phyloP scores from a whole-genome alignment of 2,329 filamentous ascomycete genomes.

The Aspergillus alliaceus region DNA sequence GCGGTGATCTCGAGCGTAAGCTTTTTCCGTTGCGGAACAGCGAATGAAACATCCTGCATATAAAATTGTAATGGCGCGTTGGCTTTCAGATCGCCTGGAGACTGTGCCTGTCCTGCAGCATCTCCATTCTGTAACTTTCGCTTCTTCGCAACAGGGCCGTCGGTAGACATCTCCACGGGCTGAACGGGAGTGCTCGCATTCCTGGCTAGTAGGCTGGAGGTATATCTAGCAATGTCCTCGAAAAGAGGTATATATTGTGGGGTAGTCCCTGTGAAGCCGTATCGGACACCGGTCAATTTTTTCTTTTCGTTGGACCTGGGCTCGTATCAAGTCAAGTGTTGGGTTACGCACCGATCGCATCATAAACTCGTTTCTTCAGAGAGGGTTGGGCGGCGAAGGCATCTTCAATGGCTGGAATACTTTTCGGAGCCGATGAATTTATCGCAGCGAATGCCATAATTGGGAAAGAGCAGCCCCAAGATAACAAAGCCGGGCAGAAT shows the following conservation, averaged over 20 bases:
- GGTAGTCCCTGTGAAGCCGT: slow-evolving; percentile 28
- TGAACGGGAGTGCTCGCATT: slow-evolving; percentile 27
- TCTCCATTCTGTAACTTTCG: slow-evolving; percentile 49
- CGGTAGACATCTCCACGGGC: slow-evolving; percentile 26
- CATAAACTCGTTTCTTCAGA: slow-evolving; percentile 43
- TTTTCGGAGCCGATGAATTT: slow-evolving; percentile 24
- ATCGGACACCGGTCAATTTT: not conserved
- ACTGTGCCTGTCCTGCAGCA: slow-evolving; percentile 25
- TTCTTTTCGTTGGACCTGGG: not conserved
- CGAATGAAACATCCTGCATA: slow-evolving; percentile 59
- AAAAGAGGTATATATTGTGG: slow-evolving; percentile 45
- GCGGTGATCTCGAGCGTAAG: slow-evolving; percentile 58
- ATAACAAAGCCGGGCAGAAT: not conserved
- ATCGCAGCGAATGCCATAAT: slow-evolving; percentile 42
- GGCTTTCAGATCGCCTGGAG: slow-evolving; percentile 32
- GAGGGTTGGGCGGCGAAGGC: slow-evolving; percentile 41
- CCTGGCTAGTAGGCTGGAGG: slow-evolving; percentile 38
- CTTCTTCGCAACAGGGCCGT: slow-evolving; percentile 47
- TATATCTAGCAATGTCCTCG: slow-evolving; percentile 51
- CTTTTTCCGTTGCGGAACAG: slow-evolving; percentile 64
- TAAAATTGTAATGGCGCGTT: slow-evolving; percentile 43
- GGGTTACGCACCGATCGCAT: slow-evolving; percentile 42
- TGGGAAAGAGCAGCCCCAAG: slow-evolving; percentile 13
- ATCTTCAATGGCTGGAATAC: slow-evolving; percentile 38
- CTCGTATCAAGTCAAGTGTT: not conserved